Base-by-base conservation (phyloP, 257 asterid genomes). In the Solanum commersonii region DNA sequence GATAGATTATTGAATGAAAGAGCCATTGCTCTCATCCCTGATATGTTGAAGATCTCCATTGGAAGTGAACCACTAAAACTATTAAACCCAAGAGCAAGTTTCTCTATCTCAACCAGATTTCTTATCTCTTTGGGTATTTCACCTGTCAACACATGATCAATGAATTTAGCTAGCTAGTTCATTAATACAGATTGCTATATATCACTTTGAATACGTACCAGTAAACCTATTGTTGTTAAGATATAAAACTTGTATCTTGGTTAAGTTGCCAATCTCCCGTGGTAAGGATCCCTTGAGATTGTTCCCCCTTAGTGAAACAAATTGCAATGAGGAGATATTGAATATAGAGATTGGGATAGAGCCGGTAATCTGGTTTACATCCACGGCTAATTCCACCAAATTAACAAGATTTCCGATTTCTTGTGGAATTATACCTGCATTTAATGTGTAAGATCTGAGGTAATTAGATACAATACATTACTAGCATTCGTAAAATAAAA, bases 231-330 rank as follows among this genome's bases (percentile, higher is more conserved):
- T 46, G 0, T 46, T 0, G 0, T 0, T 2, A 46, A 46, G 20
- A 46, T 0, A 0, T 46, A 46, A 46, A 2, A 46, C 0, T 5
- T 46, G 59, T 0, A 46, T 0, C 59, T 46, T 46, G 59, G 59
- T 46, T 46, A 46, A 46, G 59, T 46, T 46, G 20, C 20, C 20
- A 46, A 46, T 46, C 59, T 49, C 60, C 9, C 22, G 23, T 49
- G 22, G 60, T 49, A 49, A 49, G 60, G 60, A 15, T 15, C 60
- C 60, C 60, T 49, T 15, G 60, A 49, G 60, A 49, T 49, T 49
- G 22, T 49, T 49, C 60, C 8, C 1, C 8, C 3, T 0, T 49
- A 49, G 8, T 14, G 22, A 49, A 14, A 49, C 20, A 49, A 5
- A 0, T 49, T 49, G 8, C 59, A 49, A 15, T 7, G 59, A 49